Evolutionary conservation across 257 asterid genomes (phyloP), one percentile per base, ranked within the genome.

Genomic region (Lantana camara): DNA sequence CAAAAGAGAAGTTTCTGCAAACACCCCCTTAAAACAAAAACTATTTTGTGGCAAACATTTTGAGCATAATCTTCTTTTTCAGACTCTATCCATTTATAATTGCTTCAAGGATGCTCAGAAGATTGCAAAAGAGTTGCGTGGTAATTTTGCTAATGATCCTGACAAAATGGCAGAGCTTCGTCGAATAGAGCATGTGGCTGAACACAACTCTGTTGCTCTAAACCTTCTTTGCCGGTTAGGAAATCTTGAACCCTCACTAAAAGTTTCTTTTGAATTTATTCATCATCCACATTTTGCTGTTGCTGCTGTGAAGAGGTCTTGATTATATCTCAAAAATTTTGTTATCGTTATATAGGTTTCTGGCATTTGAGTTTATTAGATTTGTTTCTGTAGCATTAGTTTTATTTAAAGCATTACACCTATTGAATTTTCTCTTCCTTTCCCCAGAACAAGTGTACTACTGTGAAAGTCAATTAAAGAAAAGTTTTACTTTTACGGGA

Each of bases 251-350:
- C 88, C 95, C 0, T 82, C 96, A 0, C 94, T 93, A 40, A 85
- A 88, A 73, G 68, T 84, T 58, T 84, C 90, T 32, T 88, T 90
- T 14, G 95, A 90, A 70, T 86, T 90, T 69, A 85, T 59, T 55
- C 96, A 88, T 72, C 99, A 94, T 70, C 96, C 96, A 51, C 89
- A 86, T 73, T 91, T 90, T 63, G 96, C 99, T 8, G 80, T 81
- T 72, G 96, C 95, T 62, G 71, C 89, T 15, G 99, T 94, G 69
- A 94, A 86, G 93, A 88, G 99, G 82, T 84, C 95, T 74, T 94
- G 84, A 53, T 61, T 56, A 55, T 66, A 82, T 27, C 5, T 77
- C 70, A 58, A 69, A 73, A 77, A 64, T 78, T 84, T 83, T 80
- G 84, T 57, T 57, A 50, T 52, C 30, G 1, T 66, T 58, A n/a